These are phyloP conservation scores for Cyclotella distinguenda DNA, from an alignment of 108 stramenopile genomes.

Conservation along the genomic window DNA sequence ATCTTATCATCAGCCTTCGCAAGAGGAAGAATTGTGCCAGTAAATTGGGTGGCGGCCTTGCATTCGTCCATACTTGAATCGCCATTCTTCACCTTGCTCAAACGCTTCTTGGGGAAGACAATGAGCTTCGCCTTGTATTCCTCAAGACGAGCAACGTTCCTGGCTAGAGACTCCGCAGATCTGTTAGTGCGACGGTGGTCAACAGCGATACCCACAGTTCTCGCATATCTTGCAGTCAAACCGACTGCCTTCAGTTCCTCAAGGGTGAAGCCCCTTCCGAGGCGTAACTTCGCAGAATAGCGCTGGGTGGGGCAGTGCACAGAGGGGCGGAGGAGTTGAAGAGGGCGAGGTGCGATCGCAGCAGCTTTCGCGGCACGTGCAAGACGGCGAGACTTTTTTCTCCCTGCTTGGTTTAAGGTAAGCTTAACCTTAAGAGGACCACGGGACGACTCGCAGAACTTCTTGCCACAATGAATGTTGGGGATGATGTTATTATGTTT, in stretches of 20 bases:
- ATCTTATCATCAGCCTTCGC: slow-evolving; percentile 58
- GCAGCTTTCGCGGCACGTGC: slow-evolving; percentile 95
- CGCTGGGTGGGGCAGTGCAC: slow-evolving; percentile 96
- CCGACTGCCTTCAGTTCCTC: slow-evolving; percentile 96
- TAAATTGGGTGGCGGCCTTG: slow-evolving; percentile 66
- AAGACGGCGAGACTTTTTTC: slow-evolving; percentile 95
- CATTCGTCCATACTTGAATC: slow-evolving; percentile 66
- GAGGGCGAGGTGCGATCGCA: slow-evolving; percentile 92
- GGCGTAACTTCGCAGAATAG: slow-evolving; percentile 93
- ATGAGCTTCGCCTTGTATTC: slow-evolving; percentile 95
- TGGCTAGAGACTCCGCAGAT: slow-evolving; percentile 73
- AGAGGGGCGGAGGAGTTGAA: slow-evolving; percentile 89
- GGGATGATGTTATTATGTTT: slow-evolving; percentile 99
- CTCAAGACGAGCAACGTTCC: slow-evolving; percentile 94
- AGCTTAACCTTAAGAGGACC: slow-evolving; percentile 92
- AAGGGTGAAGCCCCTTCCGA: slow-evolving; percentile 96
- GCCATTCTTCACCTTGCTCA: slow-evolving; percentile 80
- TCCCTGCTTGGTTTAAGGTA: slow-evolving; percentile 93
- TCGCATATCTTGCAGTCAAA: slow-evolving; percentile 81
- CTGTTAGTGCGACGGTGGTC: slow-evolving; percentile 94
- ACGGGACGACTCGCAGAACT: slow-evolving; percentile 83
- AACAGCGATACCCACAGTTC: slow-evolving; percentile 95
- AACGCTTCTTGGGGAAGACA: slow-evolving; percentile 80
- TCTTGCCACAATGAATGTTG: slow-evolving; percentile 99
- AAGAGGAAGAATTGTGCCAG: slow-evolving; percentile 80